Evolutionary conservation across 257 asterid genomes (phyloP), one percentile per base, ranked within the genome.

Genomic region (Solanum ossicruentum): DNA sequence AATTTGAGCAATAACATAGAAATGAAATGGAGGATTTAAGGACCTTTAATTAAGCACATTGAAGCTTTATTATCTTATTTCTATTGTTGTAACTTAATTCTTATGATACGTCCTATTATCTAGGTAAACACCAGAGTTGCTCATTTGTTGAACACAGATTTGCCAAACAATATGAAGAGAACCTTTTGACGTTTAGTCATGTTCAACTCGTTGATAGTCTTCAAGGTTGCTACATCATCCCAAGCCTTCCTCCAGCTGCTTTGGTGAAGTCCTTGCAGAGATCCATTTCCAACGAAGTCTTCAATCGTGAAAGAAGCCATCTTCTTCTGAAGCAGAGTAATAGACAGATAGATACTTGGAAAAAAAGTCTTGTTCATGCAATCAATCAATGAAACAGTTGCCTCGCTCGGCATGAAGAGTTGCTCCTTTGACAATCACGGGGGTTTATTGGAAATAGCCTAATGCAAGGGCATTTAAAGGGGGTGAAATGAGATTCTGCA

Each of bases 271-370:
- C 83, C 90, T 85, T 87, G 91, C 41, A 92, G 93, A 70, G 85
- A 90, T 85, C 97, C 97, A 57, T 90, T 90, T 70, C 98, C 98
- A 56, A 91, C 90, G 56, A 93, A 95, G 82, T 93, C 95, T 84
- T 95, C 97, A n/a, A 92, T 86, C 15, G 93, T 91, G 90, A 93
- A 93, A 85, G 98, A 93, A 85, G 95, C 97, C 98, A 94, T 93
- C 66, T 81, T 82, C 77, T 88, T 83, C 71, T 75, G 77, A 72
- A 84, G 85, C 41, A 51, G 82, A n/a, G 69, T n/a, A 21, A 51
- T 26, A 26, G 23, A 15, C 41, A 47, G 51, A 69, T 65, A 23
- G 71, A 63, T 23, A 63, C 71, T 12, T 63, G 71, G 67, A 60
- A 60, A 13, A 13, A 60, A 60, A 60, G 32, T 60, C 32, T 1